These are phyloP conservation scores for Clonostachys rhizophaga DNA, from an alignment of 2,329 filamentous ascomycete species.

Conservation along the genomic window DNA sequence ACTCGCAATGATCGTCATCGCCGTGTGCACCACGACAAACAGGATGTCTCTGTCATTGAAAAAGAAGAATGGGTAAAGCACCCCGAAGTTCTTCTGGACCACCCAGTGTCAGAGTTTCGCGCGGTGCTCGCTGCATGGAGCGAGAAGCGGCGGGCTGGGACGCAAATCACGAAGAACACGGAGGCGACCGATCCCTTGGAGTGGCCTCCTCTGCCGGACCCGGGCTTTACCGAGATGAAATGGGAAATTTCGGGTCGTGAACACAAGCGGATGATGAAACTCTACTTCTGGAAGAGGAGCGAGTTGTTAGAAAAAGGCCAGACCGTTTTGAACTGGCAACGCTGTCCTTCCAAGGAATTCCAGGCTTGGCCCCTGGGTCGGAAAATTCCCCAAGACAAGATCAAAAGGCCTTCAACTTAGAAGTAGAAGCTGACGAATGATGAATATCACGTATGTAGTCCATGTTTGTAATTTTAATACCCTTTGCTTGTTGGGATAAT, in stretches of 20 bases:
- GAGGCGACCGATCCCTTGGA: slow-evolving; percentile 12
- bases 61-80: slow-evolving; percentile 19
- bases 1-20: slow-evolving; percentile 18
- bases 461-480: too few relatives aligned
- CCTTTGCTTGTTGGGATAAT: too few relatives aligned
- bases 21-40: slow-evolving; percentile 12
- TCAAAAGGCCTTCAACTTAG: too few relatives aligned
- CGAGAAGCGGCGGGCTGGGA: slow-evolving; percentile 5
- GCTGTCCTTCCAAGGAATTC: not conserved
- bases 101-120: slow-evolving; percentile 17
- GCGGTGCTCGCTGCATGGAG: slow-evolving; percentile 16
- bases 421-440: too few relatives aligned
- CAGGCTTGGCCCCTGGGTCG: too few relatives aligned
- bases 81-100: slow-evolving; percentile 21
- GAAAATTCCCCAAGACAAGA: too few relatives aligned
- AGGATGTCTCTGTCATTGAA: slow-evolving; percentile 10
- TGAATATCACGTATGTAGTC: too few relatives aligned
- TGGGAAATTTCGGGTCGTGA: not conserved
- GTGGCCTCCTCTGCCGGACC: slow-evolving; percentile 11
- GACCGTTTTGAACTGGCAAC: slow-evolving; percentile 10
- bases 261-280: slow-evolving; percentile 1
- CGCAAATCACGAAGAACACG: slow-evolving; percentile 5
- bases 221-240: not conserved
- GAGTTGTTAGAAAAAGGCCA: slow-evolving; percentile 5
- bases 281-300: slow-evolving; percentile 1